Evolutionary conservation across 371 early-diverging fungal genomes (phyloP), one percentile per base, ranked within the genome.

Genomic region (Syncephalastrum sp.): DNA sequence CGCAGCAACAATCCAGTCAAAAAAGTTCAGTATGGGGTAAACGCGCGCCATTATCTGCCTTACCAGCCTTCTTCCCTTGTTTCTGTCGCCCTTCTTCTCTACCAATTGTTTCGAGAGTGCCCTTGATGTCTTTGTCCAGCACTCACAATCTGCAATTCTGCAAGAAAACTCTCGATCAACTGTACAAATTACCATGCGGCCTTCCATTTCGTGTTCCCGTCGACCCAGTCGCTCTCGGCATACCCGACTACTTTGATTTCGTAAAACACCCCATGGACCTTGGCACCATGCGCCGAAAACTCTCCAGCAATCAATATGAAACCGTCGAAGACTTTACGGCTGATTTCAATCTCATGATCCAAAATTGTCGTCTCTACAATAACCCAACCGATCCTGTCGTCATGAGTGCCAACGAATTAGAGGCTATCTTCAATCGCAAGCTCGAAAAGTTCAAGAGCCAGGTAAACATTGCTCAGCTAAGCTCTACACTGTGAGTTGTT

Each of bases 211-310:
- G 91, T 12, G 69, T 62, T 4, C 80, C 82, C 25, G 82, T 82
- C 13, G 82, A 82, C 67, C 73, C 74, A 7, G 59, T 76, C 19
- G 43, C 54, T n/a, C 66, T 68, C 24, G 69, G 72, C 46, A 72
- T 71, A 50, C 79, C 80, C 15, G 89, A 91, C 27, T 96, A 96
- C 69, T 80, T 84, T 43, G 87, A 89, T 21, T 79, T 94, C 33
- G 84, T 99, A 68, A 97, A 93, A 67, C 56, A 85, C 3, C 99
- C 99, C 0, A 99, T 99, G 99, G 99, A 99, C 65, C 81, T 99
- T 17, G 86, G 91, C 1, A 99, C 99, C 0, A 86, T 98, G 19
- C 87, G 88, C 59, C 69, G 76, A 47, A 96, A 97, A 67, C 50
- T 86, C 42, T 53, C 65, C 7, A 58, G 59, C 14, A 72, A 76